These are phyloP conservation scores for Fusarium camptoceras DNA, from an alignment of 2,329 filamentous ascomycete species.

Conservation along the genomic window DNA sequence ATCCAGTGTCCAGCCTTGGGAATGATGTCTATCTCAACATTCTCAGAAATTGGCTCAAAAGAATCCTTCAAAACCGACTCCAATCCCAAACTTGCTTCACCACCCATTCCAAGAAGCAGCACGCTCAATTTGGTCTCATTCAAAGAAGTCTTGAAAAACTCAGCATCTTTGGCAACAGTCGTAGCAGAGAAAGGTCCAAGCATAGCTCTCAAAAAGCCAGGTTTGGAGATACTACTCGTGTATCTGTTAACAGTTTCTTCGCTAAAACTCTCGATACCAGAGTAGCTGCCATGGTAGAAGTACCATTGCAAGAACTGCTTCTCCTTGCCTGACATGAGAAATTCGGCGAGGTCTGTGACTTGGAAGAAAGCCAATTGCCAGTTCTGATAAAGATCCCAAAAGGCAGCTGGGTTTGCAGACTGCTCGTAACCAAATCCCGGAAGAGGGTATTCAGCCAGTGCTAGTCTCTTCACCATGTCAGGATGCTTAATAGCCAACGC, in stretches of 20 bases:
- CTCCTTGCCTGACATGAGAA: slow-evolving; percentile 57
- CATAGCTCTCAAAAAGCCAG: slow-evolving; percentile 57
- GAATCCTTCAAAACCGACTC: slow-evolving; percentile 3
- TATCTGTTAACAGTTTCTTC: slow-evolving; percentile 56
- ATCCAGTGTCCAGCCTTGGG: slow-evolving; percentile 48
- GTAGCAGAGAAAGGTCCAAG: slow-evolving; percentile 52
- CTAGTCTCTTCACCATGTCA: slow-evolving; percentile 50
- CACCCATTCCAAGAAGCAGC: slow-evolving; percentile 43
- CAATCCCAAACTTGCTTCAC: slow-evolving; percentile 44
- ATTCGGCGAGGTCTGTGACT: slow-evolving; percentile 60
- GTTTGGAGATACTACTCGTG: slow-evolving; percentile 55
- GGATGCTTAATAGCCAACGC: slow-evolving; percentile 55
- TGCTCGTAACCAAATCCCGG: slow-evolving; percentile 57
- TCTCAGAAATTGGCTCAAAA: slow-evolving; percentile 17
- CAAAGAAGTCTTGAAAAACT: slow-evolving; percentile 52
- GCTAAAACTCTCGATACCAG: slow-evolving; percentile 52
- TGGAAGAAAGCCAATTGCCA: slow-evolving; percentile 60
- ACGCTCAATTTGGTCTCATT: slow-evolving; percentile 23
- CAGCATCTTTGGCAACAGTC: slow-evolving; percentile 49
- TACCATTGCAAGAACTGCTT: slow-evolving; percentile 59
- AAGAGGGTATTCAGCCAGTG: slow-evolving; percentile 55
- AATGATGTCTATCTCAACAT: slow-evolving; percentile 38
- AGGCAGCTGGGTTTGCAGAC: slow-evolving; percentile 47
- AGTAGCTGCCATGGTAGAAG: slow-evolving; percentile 59
- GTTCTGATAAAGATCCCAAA: slow-evolving; percentile 56